Conservation (phyloP, 2,329 filamentous ascomycete genomes). For the Exophiala spinifera region DNA sequence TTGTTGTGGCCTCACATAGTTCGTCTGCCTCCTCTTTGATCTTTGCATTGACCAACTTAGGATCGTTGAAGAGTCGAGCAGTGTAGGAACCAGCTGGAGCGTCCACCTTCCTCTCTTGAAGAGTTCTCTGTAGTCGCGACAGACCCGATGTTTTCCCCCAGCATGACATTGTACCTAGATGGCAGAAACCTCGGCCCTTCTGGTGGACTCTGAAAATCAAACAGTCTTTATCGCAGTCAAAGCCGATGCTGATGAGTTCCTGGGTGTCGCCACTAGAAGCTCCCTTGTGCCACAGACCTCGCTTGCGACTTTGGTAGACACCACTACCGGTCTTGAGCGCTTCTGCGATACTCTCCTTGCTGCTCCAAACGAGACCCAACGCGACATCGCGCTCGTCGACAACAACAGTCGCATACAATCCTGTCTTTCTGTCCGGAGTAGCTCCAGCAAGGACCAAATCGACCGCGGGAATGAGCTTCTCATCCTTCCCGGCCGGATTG, state of each 20-base stretch:
- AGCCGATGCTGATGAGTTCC: constrained; percentile 75
- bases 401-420: constrained; percentile 84
- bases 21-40: constrained; percentile 99
- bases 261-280: constrained; percentile 92
- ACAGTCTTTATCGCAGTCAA: constrained; percentile 93
- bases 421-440: constrained; percentile 77
- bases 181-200: constrained; percentile 87
- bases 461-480: constrained; percentile 62
- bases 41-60: constrained; percentile 85
- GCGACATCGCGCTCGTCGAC: constrained; percentile 82
- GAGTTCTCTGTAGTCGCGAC: constrained; percentile 79
- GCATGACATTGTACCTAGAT: constrained; percentile 86
- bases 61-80: constrained; percentile 84
- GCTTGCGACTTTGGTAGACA: constrained; percentile 94
- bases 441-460: constrained; percentile 72
- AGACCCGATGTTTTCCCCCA: constrained; percentile 83
- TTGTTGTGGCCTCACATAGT: constrained; percentile 78
- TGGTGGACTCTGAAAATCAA: constrained; percentile 86
- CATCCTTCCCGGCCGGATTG: constrained; percentile 56
- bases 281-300: constrained; percentile 95
- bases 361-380: constrained; percentile 91
- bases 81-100: constrained; percentile 92
- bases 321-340: constrained; percentile 76
- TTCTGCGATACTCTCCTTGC: constrained; percentile 81
- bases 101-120: constrained; percentile 74